Evolutionary conservation across 2,329 filamentous ascomycete species (phyloP).

Genomic region (Neopestalotiopsis clavispora): DNA sequence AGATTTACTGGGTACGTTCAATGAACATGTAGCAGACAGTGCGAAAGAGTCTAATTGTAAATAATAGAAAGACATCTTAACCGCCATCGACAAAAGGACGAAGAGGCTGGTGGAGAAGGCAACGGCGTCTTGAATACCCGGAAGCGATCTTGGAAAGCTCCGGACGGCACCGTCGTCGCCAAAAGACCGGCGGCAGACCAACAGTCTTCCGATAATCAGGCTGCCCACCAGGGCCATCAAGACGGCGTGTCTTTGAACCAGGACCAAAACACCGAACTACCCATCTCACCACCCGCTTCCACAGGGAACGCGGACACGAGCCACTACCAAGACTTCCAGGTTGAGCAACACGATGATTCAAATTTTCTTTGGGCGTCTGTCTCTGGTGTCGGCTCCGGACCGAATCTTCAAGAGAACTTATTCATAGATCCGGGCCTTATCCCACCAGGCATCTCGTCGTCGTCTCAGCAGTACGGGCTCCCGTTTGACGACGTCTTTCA

Average conservation of each 20-base stretch:
- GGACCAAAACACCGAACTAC: background rate
- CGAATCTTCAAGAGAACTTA: constrained; percentile 22
- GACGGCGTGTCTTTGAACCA: background rate
- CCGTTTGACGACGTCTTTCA: constrained; percentile 60
- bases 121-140: constrained; percentile 56
- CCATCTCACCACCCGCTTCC: constrained; percentile 19
- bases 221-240: constrained; percentile 10
- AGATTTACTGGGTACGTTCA: constrained; percentile 57
- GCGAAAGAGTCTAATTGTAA: constrained; percentile 24
- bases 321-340: constrained; percentile 17
- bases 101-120: constrained; percentile 58
- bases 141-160: constrained; percentile 60
- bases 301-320: constrained; percentile 13
- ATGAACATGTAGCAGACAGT: background rate
- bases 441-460: constrained; percentile 27
- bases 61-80: constrained; percentile 60
- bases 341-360: constrained; percentile 24
- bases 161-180: constrained; percentile 56
- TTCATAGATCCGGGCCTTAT: constrained; percentile 31
- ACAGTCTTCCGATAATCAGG: constrained; percentile 6
- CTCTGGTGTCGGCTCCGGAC: constrained; percentile 13
- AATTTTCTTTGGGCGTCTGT: constrained; percentile 5
- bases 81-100: constrained; percentile 57
- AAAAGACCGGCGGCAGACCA: constrained; percentile 36
- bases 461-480: constrained; percentile 32